Evolutionary conservation across 495 filamentous ascomycete genomes (phyloP), one percentile per base, ranked within the genome.

Genomic region (Hypomontagnella monticulosa): DNA sequence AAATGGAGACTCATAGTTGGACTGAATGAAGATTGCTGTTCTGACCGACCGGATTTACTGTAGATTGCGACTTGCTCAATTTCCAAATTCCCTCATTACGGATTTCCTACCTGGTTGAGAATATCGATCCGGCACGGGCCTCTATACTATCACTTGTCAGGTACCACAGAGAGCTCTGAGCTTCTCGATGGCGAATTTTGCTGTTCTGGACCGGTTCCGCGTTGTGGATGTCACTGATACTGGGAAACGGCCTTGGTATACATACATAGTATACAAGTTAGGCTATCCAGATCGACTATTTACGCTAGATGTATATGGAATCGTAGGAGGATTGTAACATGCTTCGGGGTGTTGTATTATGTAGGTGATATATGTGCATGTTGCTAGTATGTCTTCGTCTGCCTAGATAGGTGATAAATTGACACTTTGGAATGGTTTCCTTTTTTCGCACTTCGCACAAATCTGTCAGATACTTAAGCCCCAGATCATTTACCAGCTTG

Each of bases 51-150:
- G 61, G 61, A 47, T 51, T 51, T 57, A 14, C 58, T 40, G 38
- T 57, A 47, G 10, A 41, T 63, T 53, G 64, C 64, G 58, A 67
- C 64, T 49, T 36, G 42, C 47, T 48, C 32, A 20, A 27, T 48
- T 30, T 58, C 37, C 36, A 46, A 63, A 55, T 59, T 69, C 66
- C 42, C 59, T 69, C 60, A 64, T 69, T 57, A 55, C 60, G 60
- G 60, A 27, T 50, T 52, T 61, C 53, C 30, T 69, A 27, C 60
- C 56, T 60, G 30, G 66, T 61, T 69, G 33, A 69, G 66, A 54
- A 63, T 46, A 58, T 57, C 18, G n/a, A 50, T 37, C 61, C 64
- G 61, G 55, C 66, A 69, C 66, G 66, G 66, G 55, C 66, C 66
- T 55, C 30, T 56, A 40, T 61, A 62, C 46, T 60, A 34, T 69